A percentile compares a stretch with the other conserved stretches of the same genome.
Conservation (phyloP, 148 eudicot genomes). For the Cornus suecica region DNA sequence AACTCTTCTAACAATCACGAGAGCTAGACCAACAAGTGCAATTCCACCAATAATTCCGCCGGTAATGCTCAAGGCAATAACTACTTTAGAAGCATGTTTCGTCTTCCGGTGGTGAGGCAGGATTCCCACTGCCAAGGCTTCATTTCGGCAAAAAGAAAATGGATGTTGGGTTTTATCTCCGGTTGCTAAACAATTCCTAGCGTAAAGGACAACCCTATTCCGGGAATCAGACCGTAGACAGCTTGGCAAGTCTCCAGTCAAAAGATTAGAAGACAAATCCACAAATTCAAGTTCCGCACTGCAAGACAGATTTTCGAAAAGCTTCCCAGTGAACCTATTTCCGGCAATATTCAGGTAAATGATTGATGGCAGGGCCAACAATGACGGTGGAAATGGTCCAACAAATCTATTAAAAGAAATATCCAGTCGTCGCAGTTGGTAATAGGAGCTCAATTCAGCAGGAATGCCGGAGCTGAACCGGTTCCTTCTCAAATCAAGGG, state of each 20-base stretch:
- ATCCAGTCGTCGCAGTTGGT: slow-evolving; percentile 65
- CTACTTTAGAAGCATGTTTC: slow-evolving; percentile 29
- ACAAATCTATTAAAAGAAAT: slow-evolving; percentile 69
- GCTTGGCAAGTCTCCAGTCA: slow-evolving; percentile 59
- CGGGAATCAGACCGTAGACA: slow-evolving; percentile 44
- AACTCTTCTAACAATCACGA: slow-evolving; percentile 40
- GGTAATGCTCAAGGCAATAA: slow-evolving; percentile 43
- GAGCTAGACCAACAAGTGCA: slow-evolving; percentile 25
- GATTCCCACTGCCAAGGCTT: slow-evolving; percentile 88
- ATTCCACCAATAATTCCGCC: slow-evolving; percentile 49
- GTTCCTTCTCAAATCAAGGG: slow-evolving; percentile 55
- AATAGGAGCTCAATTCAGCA: slow-evolving; percentile 46
- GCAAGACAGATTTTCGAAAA: slow-evolving; percentile 48
- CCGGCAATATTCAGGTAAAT: slow-evolving; percentile 47
- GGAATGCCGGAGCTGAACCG: slow-evolving; percentile 59
- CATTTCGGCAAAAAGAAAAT: slow-evolving; percentile 62
- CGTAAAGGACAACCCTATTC: slow-evolving; percentile 31
- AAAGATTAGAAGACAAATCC: slow-evolving; percentile 65
- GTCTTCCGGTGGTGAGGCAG: slow-evolving; percentile 40
- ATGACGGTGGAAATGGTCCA: slow-evolving; percentile 60
- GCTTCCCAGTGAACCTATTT: slow-evolving; percentile 70
- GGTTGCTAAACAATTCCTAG: slow-evolving; percentile 54
- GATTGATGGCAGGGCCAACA: slow-evolving; percentile 64
- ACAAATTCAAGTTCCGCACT: slow-evolving; percentile 48
- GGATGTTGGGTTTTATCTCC: slow-evolving; percentile 49